These are phyloP conservation scores for Pleurotus sapidus DNA, from an alignment of 768 basidiomycete genomes.

Conservation along the genomic window DNA sequence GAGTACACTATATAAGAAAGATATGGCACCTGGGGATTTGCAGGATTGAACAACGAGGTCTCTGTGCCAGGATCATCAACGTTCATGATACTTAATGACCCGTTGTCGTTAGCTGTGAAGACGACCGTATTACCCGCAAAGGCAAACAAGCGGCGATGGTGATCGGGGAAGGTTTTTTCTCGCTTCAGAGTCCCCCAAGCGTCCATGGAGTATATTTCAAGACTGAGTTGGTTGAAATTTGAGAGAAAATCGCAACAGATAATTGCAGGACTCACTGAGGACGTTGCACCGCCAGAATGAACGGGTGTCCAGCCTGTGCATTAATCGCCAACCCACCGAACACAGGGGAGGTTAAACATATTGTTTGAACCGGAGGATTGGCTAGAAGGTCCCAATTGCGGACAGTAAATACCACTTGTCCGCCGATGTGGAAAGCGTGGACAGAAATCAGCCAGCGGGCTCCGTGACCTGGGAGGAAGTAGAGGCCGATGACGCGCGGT, in stretches of 20 bases:
- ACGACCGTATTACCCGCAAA: slow-evolving; percentile 36
- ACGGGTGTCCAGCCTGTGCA: slow-evolving; percentile 27
- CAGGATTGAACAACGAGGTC: slow-evolving; percentile 33
- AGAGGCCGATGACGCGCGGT: slow-evolving; percentile 39
- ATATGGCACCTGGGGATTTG: slow-evolving; percentile 15
- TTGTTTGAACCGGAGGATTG: slow-evolving; percentile 36
- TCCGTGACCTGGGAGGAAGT: slow-evolving; percentile 43
- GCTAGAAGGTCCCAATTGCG: slow-evolving; percentile 56
- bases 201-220: slow-evolving; percentile 40
- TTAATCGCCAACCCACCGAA: slow-evolving; percentile 49
- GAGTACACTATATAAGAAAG: background rate
- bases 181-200: slow-evolving; percentile 30
- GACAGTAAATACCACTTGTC: slow-evolving; percentile 29
- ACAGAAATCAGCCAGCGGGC: slow-evolving; percentile 48
- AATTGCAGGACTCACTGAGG: slow-evolving; percentile 28
- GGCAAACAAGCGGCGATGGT: slow-evolving; percentile 27
- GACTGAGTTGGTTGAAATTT: slow-evolving; percentile 19
- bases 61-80: slow-evolving; percentile 24
- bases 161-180: slow-evolving; percentile 25
- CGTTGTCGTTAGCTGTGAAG: slow-evolving; percentile 26
- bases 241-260: too few relatives aligned
- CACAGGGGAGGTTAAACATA: slow-evolving; percentile 30
- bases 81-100: slow-evolving; percentile 33
- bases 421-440: slow-evolving; percentile 18
- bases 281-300: slow-evolving; percentile 39